A percentile compares a stretch with the other conserved stretches of the same genome.
Conservation (phyloP, 2,329 filamentous ascomycete genomes). For the Akanthomyces lecanii region DNA sequence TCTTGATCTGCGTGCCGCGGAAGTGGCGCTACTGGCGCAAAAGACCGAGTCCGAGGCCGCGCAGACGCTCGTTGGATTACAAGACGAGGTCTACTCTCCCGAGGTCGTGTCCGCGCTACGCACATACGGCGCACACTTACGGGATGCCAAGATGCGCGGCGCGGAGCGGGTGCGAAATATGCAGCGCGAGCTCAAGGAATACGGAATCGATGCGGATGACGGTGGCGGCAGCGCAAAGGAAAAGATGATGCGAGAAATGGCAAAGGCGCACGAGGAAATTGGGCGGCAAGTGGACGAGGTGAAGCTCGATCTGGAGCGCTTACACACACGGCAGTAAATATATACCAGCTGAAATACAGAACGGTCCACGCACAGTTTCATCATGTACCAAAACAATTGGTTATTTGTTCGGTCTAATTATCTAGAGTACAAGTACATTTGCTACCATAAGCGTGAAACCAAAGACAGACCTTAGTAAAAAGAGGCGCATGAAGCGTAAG, state of each 20-base stretch:
- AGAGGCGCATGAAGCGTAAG: neutral
- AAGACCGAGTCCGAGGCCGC: slow-evolving; percentile 37
- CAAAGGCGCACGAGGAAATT: slow-evolving; percentile 47
- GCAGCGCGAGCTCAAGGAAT: slow-evolving; percentile 43
- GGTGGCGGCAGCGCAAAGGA: slow-evolving; percentile 39
- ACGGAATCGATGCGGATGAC: slow-evolving; percentile 37
- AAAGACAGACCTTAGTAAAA: neutral
- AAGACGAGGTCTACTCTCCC: slow-evolving; percentile 42
- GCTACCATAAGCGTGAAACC: slow-evolving; percentile 16
- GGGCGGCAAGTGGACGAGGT: slow-evolving; percentile 47
- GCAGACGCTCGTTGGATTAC: slow-evolving; percentile 31
- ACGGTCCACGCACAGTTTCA: neutral
- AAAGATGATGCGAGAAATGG: slow-evolving; percentile 50
- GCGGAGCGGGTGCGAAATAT: slow-evolving; percentile 40
- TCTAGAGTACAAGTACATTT: slow-evolving; percentile 19
- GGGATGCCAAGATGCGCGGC: slow-evolving; percentile 43
- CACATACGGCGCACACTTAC: slow-evolving; percentile 46
- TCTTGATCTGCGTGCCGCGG: slow-evolving; percentile 47
- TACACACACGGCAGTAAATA: slow-evolving; percentile 21
- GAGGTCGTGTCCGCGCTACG: slow-evolving; percentile 39
- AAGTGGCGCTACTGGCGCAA: slow-evolving; percentile 41
- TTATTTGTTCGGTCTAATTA: slow-evolving; percentile 13
- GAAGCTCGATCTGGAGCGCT: slow-evolving; percentile 40
- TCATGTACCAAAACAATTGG: neutral
- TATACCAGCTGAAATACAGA: neutral